Conservation (phyloP, 2,329 filamentous ascomycete genomes). For the Fusarium pseudocircinatum region DNA sequence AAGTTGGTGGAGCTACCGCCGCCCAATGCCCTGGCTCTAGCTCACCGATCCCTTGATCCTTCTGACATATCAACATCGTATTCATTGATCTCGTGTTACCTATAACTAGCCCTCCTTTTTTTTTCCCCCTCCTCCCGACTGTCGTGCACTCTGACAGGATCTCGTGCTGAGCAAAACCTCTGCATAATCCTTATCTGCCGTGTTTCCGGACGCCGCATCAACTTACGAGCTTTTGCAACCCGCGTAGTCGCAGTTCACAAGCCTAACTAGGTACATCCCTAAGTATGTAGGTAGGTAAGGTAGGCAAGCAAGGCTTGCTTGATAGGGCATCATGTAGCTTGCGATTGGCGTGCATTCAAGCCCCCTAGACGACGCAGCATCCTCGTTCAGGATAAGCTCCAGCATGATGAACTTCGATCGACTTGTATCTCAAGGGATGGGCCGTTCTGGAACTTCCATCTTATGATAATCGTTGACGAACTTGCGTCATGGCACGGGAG, state of each 20-base stretch:
- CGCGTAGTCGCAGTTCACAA: conserved; percentile 6
- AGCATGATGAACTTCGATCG: not conserved
- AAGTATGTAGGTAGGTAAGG: not conserved
- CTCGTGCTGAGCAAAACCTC: conserved; percentile 1
- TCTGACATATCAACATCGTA: conserved; percentile 34
- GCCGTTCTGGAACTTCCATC: conserved; percentile 1
- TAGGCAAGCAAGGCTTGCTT: not conserved
- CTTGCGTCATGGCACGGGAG: conserved; percentile 8
- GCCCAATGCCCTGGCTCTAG: not conserved
- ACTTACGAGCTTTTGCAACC: not conserved
- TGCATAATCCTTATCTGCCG: conserved; percentile 22
- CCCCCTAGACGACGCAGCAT: conserved; percentile 23
- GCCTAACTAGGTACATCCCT: not conserved
- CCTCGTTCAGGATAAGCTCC: conserved; percentile 19
- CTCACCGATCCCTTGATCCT: conserved; percentile 6
- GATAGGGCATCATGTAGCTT: conserved; percentile 12
- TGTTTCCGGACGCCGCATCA: conserved; percentile 11
- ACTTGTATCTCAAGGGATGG: not conserved
- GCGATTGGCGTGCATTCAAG: conserved; percentile 23
- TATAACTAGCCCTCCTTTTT: conserved; percentile 25
- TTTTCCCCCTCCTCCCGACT: conserved; percentile 1
- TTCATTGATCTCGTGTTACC: conserved; percentile 40
- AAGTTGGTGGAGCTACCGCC: conserved; percentile 5
- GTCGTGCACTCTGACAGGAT: not conserved
- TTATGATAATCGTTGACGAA: conserved; percentile 12